These are phyloP conservation scores for Penicillium cosmopolitanum DNA, from an alignment of 495 filamentous ascomycete species.

Conservation along the genomic window DNA sequence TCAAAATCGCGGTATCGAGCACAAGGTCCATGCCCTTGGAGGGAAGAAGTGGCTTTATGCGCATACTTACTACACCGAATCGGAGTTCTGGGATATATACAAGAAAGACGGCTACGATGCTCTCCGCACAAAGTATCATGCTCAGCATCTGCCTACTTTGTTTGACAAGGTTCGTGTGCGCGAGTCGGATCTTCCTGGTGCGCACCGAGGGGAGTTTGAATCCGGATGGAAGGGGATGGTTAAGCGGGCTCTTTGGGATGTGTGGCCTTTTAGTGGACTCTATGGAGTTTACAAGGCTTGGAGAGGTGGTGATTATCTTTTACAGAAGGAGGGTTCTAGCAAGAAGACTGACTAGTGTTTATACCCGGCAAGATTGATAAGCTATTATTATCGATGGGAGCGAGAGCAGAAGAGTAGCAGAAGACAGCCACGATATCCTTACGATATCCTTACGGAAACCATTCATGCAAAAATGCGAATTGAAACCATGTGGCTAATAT, in stretches of 20 bases:
- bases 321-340: conserved; percentile 14
- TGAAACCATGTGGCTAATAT: too few relatives aligned
- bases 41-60: conserved; percentile 68
- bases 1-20: conserved; percentile 68
- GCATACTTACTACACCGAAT: conserved; percentile 55
- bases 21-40: conserved; percentile 62
- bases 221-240: conserved; percentile 20
- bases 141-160: conserved; percentile 49
- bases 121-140: conserved; percentile 54
- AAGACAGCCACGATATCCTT: too few relatives aligned
- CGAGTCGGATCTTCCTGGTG: conserved; percentile 21
- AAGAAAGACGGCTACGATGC: conserved; percentile 50
- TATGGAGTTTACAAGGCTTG: conserved; percentile 31
- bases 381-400: too few relatives aligned
- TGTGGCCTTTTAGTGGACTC: conserved; percentile 30
- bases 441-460: background rate
- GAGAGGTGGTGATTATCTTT: conserved; percentile 31
- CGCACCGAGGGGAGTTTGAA: conserved; percentile 15
- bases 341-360: conserved; percentile 13
- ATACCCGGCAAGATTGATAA: too few relatives aligned
- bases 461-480: too few relatives aligned
- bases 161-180: conserved; percentile 57
- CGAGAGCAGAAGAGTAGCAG: background rate
- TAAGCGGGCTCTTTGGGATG: conserved; percentile 23
- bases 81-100: conserved; percentile 60